Evolutionary conservation across 495 filamentous ascomycete species (phyloP).

Genomic region (Jackrogersella minutella): DNA sequence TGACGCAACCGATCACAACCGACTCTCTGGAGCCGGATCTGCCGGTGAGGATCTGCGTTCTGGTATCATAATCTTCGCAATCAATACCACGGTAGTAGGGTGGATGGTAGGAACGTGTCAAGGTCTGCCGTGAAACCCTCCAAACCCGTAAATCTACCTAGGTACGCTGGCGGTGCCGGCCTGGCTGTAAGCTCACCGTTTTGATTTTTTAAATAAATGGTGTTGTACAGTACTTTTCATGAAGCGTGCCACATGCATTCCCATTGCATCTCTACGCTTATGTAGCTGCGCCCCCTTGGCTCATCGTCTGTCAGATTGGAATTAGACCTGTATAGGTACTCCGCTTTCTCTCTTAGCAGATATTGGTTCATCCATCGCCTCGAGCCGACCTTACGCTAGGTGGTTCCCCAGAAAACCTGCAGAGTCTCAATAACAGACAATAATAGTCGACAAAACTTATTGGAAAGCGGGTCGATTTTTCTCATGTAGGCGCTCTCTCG

Average conservation of each 20-base stretch:
- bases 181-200: slow-evolving; percentile 25
- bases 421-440: not conserved
- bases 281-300: slow-evolving; percentile 37
- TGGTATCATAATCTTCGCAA: slow-evolving; percentile 24
- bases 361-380: slow-evolving; percentile 17
- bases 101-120: slow-evolving; percentile 32
- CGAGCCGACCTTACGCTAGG: not conserved
- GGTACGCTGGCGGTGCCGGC: slow-evolving; percentile 1
- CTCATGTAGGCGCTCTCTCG: not conserved
- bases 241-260: slow-evolving; percentile 2
- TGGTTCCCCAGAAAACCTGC: slow-evolving; percentile 4
- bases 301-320: slow-evolving; percentile 23
- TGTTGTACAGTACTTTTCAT: slow-evolving; percentile 16
- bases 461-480: not conserved
- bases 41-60: slow-evolving; percentile 31
- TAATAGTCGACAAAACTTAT: not conserved
- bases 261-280: slow-evolving; percentile 11
- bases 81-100: slow-evolving; percentile 23
- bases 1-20: slow-evolving; percentile 1
- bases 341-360: not conserved
- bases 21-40: slow-evolving; percentile 22
- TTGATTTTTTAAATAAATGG: slow-evolving; percentile 1
- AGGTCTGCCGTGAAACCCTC: slow-evolving; percentile 34
- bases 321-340: slow-evolving; percentile 16
- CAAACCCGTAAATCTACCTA: slow-evolving; percentile 12